These are phyloP conservation scores for Candida corydali DNA, from an alignment of 805 yeast genomes.

Conservation along the genomic window DNA sequence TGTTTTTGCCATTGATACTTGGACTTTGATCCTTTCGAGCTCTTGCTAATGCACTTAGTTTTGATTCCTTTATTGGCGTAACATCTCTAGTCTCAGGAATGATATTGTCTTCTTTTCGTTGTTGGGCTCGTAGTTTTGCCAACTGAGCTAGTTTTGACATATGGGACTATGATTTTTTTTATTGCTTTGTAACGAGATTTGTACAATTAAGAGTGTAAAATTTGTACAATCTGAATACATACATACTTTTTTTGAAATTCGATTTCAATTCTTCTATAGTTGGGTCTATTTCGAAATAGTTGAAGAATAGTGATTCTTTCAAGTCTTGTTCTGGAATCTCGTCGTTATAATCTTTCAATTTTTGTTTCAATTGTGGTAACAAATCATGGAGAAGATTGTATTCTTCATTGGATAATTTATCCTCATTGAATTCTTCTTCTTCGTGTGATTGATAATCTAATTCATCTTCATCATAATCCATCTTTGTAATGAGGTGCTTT, in stretches of 20 bases:
- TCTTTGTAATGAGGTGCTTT: not conserved
- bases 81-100: not conserved
- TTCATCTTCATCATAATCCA: constrained; percentile 13
- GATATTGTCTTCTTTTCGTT: constrained; percentile 8
- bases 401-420: constrained; percentile 34
- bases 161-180: not conserved
- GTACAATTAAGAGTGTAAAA: constrained; percentile 3
- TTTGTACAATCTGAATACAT: constrained; percentile 15
- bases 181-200: not conserved
- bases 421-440: constrained; percentile 34
- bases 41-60: constrained; percentile 47
- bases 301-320: constrained; percentile 56
- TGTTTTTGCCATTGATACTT: not conserved
- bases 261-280: constrained; percentile 45
- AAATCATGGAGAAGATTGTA: constrained; percentile 39
- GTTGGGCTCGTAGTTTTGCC: constrained; percentile 18
- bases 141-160: constrained; percentile 23
- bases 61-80: constrained; percentile 23
- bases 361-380: constrained; percentile 40
- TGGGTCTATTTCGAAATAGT: constrained; percentile 52
- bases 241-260: constrained; percentile 45
- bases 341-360: constrained; percentile 37
- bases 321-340: constrained; percentile 46
- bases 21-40: constrained; percentile 12
- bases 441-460: constrained; percentile 10